phyloP scores from a whole-genome alignment of 2,329 filamentous ascomycete species.

The Colletotrichum sp. region DNA sequence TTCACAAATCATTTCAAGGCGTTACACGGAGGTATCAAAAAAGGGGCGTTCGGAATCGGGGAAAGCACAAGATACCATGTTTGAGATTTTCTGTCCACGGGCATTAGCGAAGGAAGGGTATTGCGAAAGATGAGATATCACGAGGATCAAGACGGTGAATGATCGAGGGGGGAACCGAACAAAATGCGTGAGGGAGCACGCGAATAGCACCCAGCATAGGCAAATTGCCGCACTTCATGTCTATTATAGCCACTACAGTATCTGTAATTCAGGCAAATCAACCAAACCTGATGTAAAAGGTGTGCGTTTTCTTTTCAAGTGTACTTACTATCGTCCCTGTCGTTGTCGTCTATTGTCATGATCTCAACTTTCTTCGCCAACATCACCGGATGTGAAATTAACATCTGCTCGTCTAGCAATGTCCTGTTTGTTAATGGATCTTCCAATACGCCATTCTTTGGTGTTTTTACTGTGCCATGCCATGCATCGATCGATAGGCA shows the following conservation, averaged over 20 bases:
- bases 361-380: not conserved
- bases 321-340: not conserved
- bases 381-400: not conserved
- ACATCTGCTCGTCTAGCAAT: not conserved
- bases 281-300: not conserved
- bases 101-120: not conserved
- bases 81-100: not conserved
- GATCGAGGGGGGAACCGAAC: not conserved
- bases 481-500: not conserved
- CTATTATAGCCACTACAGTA: not conserved
- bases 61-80: constrained; percentile 17
- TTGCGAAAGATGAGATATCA: not conserved
- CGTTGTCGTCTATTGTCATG: not conserved
- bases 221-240: not conserved
- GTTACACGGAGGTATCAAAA: not conserved
- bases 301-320: not conserved
- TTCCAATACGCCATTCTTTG: not conserved
- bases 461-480: not conserved
- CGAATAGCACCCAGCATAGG: not conserved
- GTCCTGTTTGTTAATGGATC: not conserved
- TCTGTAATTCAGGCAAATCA: not conserved
- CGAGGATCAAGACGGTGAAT: not conserved
- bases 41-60: not conserved
- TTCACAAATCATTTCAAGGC: not conserved
- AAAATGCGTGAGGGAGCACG: not conserved